Evolutionary conservation across 257 asterid species (phyloP).

Genomic region (Misopates orontium): DNA sequence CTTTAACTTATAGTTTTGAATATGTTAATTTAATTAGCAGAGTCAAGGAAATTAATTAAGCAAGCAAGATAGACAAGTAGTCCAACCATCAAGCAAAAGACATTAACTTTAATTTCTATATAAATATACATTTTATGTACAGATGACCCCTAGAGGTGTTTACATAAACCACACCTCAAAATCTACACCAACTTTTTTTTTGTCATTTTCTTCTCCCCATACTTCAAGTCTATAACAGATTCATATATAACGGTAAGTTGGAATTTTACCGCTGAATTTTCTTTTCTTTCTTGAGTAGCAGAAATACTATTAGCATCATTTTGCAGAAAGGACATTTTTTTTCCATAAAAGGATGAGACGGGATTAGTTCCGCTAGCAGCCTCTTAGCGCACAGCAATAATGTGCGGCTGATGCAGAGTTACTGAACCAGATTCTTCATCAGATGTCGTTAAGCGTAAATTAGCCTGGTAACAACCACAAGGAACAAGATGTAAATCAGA

Average conservation of each 20-base stretch:
- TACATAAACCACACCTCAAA: not conserved
- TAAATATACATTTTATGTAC: slow-evolving; percentile 2
- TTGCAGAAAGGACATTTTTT: too few species aligned
- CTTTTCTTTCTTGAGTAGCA: too few species aligned
- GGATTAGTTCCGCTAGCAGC: too few species aligned
- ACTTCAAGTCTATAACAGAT: too few species aligned
- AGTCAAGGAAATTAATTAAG: too few species aligned
- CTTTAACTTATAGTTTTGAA: too few species aligned
- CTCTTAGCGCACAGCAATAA: slow-evolving; percentile 31
- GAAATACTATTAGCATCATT: too few species aligned
- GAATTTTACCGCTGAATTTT: too few species aligned
- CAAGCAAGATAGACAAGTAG: not conserved
- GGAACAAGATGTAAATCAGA: slow-evolving; percentile 15
- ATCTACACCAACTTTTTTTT: not conserved
- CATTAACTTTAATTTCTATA: not conserved
- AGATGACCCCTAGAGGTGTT: not conserved
- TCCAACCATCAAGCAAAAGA: not conserved
- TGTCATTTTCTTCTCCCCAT: too few species aligned
- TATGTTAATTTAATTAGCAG: too few species aligned
- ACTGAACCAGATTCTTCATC: slow-evolving; percentile 57
- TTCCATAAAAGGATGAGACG: too few species aligned
- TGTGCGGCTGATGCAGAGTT: slow-evolving; percentile 29
- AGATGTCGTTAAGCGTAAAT: slow-evolving; percentile 32
- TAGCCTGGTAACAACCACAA: slow-evolving; percentile 40
- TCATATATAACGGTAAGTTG: too few species aligned